These are phyloP conservation scores for Achaetomium macrosporum DNA, from an alignment of 2,329 filamentous ascomycete species.

Conservation along the genomic window DNA sequence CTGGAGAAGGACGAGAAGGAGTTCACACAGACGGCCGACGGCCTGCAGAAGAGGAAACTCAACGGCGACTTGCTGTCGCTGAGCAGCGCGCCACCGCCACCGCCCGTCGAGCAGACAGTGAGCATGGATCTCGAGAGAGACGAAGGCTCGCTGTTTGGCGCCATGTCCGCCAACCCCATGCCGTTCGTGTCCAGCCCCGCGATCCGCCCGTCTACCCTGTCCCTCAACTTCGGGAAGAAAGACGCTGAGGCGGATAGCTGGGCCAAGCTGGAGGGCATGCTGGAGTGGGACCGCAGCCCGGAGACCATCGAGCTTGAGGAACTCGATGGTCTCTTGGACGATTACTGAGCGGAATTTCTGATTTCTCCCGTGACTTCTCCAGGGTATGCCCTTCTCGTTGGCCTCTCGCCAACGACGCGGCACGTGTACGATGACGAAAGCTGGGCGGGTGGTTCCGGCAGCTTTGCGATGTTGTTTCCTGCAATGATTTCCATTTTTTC, in stretches of 20 bases:
- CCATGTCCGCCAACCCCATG: constrained; percentile 27
- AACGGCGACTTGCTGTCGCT: constrained; percentile 37
- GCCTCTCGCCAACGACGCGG: background rate
- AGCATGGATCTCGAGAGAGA: constrained; percentile 39
- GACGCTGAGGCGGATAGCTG: constrained; percentile 39
- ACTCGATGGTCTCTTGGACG: constrained; percentile 79
- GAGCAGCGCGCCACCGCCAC: constrained; percentile 10
- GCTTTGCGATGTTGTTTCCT: constrained; percentile 4
- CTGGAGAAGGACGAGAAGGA: constrained; percentile 93
- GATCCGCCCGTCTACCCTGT: constrained; percentile 43
- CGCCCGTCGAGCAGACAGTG: constrained; percentile 27
- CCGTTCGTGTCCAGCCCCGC: constrained; percentile 50
- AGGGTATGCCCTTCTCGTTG: background rate
- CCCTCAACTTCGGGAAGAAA: constrained; percentile 37
- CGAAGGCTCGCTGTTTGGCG: constrained; percentile 49
- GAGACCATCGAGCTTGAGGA: constrained; percentile 91
- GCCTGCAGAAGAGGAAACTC: constrained; percentile 63
- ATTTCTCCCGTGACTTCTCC: background rate
- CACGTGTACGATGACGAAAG: constrained; percentile 17
- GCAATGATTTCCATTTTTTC: constrained; percentile 5
- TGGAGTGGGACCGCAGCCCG: constrained; percentile 65
- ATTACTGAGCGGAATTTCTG: constrained; percentile 46
- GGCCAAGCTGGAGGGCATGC: constrained; percentile 39
- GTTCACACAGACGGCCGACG: constrained; percentile 91
- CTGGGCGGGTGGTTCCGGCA: constrained; percentile 17